Base-by-base conservation (phyloP, 1,284 basidiomycete genomes). In the Fomitiporia mediterranea region DNA sequence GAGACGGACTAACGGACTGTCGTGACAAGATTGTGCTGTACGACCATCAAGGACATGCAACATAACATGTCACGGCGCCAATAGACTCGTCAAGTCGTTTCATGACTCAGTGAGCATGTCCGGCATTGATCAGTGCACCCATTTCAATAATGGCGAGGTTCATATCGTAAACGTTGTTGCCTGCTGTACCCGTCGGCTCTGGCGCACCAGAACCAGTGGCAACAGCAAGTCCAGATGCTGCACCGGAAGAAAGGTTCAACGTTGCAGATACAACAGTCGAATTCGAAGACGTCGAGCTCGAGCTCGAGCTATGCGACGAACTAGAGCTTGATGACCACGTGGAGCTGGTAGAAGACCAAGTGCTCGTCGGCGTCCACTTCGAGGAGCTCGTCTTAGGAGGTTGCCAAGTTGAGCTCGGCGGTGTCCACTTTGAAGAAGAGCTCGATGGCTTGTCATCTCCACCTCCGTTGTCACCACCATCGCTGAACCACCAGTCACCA, bases 401-500 rank as follows among this genome's bases (percentile, higher is more conserved):
- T 37, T 53, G 55, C 57, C 48, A 56, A 11, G 55, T 51, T 21
- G 56, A n/a, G n/a, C n/a, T 51, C 11, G 56, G 21, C 13, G 51
- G 21, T 4, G 50, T 52, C 50, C 30, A 39, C 23, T 55, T 6
- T 17, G 47, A 35, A 23, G 53, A 40, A 27, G 66, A 58, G 8
- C 67, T 57, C n/a, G 57, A 40, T 21, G 54, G 23, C n/a, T 11
- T 40, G 15, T 52, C 37, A 8, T 55, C 38, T 43, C 42, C 60
- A 15, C 56, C 58, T n/a, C 55, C 54, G 44, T 19, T 65, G 51
- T 65, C 64, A 15, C 67, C 67, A 21, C 60, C 64, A 50, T 65
- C 61, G 35, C 62, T 65, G 69, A 72, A 81, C 61, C 61, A 70
- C 87, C 86, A 90, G n/a, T 66, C 63, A 55, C 82, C 83, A 52